phyloP scores from a whole-genome alignment of 1,139 yeast species.

The Suhomyces taliae region DNA sequence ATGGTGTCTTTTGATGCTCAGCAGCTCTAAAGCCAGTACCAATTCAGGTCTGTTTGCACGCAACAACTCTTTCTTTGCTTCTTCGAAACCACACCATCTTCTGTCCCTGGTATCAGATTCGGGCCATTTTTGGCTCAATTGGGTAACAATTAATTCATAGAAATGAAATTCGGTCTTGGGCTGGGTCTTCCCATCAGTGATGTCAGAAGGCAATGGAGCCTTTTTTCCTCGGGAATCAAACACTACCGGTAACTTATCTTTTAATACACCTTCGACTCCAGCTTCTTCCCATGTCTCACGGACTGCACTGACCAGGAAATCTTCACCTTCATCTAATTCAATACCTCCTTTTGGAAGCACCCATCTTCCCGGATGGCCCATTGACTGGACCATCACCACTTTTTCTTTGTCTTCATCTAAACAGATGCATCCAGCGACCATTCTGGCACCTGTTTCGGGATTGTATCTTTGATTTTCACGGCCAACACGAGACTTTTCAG shows the following conservation, averaged over 20 bases:
- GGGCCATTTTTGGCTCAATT: slow-evolving; percentile 69
- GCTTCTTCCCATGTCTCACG: slow-evolving; percentile 99
- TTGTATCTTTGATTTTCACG: slow-evolving; percentile 44
- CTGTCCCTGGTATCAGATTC: slow-evolving; percentile 62
- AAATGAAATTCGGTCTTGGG: slow-evolving; percentile 84
- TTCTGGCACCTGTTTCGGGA: slow-evolving; percentile 66
- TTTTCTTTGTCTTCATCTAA: slow-evolving; percentile 55
- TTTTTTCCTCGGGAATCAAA: slow-evolving; percentile 68
- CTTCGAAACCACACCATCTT: slow-evolving; percentile 72
- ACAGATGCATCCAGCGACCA: slow-evolving; percentile 90
- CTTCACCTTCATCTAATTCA: slow-evolving; percentile 76
- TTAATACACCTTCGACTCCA: slow-evolving; percentile 72
- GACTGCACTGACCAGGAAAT: slow-evolving; percentile 56
- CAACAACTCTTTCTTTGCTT: slow-evolving; percentile 65
- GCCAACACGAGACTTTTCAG: slow-evolving; percentile 32
- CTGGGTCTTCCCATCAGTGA: slow-evolving; percentile 38
- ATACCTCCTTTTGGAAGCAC: slow-evolving; percentile 96
- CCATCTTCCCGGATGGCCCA: slow-evolving; percentile 69
- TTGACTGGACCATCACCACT: slow-evolving; percentile 76
- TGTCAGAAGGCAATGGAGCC: slow-evolving; percentile 46
- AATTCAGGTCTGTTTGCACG: slow-evolving; percentile 69
- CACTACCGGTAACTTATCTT: slow-evolving; percentile 58
- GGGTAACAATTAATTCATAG: slow-evolving; percentile 66
- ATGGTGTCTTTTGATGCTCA: slow-evolving; percentile 43
- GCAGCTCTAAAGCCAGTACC: slow-evolving; percentile 59